Base-by-base conservation (phyloP, 2,329 filamentous ascomycete species). In the Penicillium fuscoglaucum region DNA sequence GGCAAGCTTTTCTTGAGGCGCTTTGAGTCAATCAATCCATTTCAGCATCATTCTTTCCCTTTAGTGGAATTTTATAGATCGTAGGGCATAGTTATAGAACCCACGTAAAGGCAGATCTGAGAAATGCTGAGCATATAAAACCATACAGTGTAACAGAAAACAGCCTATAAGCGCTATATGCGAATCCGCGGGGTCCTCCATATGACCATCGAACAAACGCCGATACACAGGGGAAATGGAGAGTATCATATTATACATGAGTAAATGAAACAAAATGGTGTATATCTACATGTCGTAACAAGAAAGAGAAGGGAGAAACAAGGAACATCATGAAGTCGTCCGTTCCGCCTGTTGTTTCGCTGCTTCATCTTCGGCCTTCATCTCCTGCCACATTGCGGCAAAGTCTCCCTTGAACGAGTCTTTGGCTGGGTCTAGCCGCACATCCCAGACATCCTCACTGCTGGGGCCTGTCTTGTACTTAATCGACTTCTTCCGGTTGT, bases 371-470 rank as follows among this genome's bases (percentile, higher is more conserved):
- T 78, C 75, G 28, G 66, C 73, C 57, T 76, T 72, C 64, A 76
- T 77, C 58, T 76, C 68, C 59, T 67, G 72, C 61, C 80, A 77
- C 35, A 77, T 58, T 13, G 76, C 76, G 39, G 72, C 75, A 60
- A 78, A 76, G 64, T 80, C 75, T 8, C 76, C 78, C 59, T 74
- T 66, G 61, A 80, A 80, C 1, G 82, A 78, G 55, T 77, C 79
- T 64, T 77, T 75, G 6, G 93, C 77, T 63, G 82, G 85, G 62
- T 84, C 82, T 37, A 82, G 81, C 67, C 95, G 85, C 55, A 87
- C 82, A 73, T 88, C 84, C 95, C 95, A 99, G 4, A 99, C 81
- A 80, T 97, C 90, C 78, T 97, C 91, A 77, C 91, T 96, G 72
- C 87, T 96, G 19, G 84, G 84, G 1, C 86, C 86, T 15, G 80